Evolutionary conservation across 2,329 filamentous ascomycete genomes (phyloP).

Genomic region (Botryotinia narcissicola): DNA sequence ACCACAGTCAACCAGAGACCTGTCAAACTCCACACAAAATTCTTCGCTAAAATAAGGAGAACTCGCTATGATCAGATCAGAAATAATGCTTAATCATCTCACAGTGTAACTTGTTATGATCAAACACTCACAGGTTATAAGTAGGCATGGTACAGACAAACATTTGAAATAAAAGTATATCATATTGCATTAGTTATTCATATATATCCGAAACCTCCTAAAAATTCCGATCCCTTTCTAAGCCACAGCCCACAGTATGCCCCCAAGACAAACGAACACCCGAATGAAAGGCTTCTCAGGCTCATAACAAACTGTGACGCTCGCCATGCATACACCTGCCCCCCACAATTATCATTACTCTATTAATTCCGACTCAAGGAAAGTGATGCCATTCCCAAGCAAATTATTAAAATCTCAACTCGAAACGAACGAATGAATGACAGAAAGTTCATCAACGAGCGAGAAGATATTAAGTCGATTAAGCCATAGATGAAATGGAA

Average conservation of each 20-base stretch:
- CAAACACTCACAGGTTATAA: background rate
- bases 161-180: background rate
- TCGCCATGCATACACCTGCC: background rate
- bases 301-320: background rate
- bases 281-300: background rate
- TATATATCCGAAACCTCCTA: background rate
- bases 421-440: background rate
- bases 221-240: background rate
- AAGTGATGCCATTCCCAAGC: background rate
- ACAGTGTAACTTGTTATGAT: background rate
- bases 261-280: background rate
- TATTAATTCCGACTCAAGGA: background rate
- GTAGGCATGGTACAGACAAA: background rate
- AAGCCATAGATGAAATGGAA: background rate
- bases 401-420: background rate
- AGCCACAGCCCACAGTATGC: background rate
- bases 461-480: background rate
- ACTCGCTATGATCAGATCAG: background rate
- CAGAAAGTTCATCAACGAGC: background rate
- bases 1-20: too few species aligned
- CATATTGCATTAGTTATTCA: background rate
- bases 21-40: background rate
- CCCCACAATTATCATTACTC: background rate
- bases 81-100: background rate
- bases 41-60: background rate